phyloP scores from a whole-genome alignment of 495 filamentous ascomycete species.

The Ascobolus immersus region DNA sequence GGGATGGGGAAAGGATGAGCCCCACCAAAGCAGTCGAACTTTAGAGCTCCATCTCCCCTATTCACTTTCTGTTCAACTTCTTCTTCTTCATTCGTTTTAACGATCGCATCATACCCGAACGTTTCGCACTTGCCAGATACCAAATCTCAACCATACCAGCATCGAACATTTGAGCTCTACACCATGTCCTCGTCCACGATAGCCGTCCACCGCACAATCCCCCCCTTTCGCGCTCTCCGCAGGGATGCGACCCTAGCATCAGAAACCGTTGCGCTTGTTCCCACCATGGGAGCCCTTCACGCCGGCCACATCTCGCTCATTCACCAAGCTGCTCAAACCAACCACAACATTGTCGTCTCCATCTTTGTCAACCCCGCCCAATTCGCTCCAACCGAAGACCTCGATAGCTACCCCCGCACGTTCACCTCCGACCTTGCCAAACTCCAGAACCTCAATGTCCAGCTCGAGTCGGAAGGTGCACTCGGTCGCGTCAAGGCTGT shows the following conservation, averaged over 20 bases:
- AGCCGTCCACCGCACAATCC: slow-evolving; percentile 50
- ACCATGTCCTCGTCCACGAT: no score
- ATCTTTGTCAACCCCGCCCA: slow-evolving; percentile 94
- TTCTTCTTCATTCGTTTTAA: no score
- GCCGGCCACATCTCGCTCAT: slow-evolving; percentile 71
- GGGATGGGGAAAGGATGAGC: no score
- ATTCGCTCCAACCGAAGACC: slow-evolving; percentile 74
- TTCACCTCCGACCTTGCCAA: slow-evolving; percentile 49
- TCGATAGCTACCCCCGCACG: slow-evolving; percentile 70
- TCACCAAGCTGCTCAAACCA: slow-evolving; percentile 60
- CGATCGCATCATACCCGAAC: no score
- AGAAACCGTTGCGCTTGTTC: slow-evolving; percentile 62
- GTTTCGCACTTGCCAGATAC: no score
- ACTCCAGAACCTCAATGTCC: slow-evolving; percentile 40
- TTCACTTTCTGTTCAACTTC: no score
- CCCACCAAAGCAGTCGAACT: no score
- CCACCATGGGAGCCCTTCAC: slow-evolving; percentile 92
- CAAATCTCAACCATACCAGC: no score
- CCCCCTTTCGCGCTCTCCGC: slow-evolving; percentile 45
- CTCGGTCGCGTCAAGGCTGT: slow-evolving; percentile 51
- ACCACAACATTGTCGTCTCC: slow-evolving; percentile 60
- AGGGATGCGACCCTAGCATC: slow-evolving; percentile 37
- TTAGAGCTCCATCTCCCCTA: no score
- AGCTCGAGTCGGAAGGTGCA: slow-evolving; percentile 27
- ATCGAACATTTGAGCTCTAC: no score